These are phyloP conservation scores for Cladophialophora psammophila DNA, from an alignment of 2,329 filamentous ascomycete genomes.

Conservation along the genomic window DNA sequence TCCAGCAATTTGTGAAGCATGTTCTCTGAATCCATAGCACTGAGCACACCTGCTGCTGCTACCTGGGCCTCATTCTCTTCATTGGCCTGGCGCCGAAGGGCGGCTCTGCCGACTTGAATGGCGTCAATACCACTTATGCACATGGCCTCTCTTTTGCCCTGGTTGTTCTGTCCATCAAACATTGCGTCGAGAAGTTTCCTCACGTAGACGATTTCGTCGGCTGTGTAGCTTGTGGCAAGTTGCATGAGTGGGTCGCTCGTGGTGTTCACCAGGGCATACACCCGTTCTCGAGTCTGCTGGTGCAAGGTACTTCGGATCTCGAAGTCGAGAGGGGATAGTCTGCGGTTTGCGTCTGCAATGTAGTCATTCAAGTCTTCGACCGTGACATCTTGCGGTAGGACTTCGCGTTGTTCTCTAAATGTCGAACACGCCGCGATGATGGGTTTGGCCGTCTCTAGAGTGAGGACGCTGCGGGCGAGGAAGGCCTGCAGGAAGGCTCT, in stretches of 20 bases:
- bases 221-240: slow-evolving; percentile 77
- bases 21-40: slow-evolving; percentile 77
- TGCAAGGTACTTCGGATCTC: slow-evolving; percentile 80
- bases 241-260: slow-evolving; percentile 85
- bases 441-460: slow-evolving; percentile 73
- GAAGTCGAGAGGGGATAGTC: slow-evolving; percentile 80
- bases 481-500: slow-evolving; percentile 92
- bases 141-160: slow-evolving; percentile 78
- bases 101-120: slow-evolving; percentile 66
- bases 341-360: slow-evolving; percentile 73
- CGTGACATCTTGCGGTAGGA: slow-evolving; percentile 69
- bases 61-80: slow-evolving; percentile 44
- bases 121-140: slow-evolving; percentile 82
- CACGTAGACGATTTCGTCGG: slow-evolving; percentile 89
- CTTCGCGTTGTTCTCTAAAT: slow-evolving; percentile 59
- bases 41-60: slow-evolving; percentile 60
- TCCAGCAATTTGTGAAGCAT: slow-evolving; percentile 73
- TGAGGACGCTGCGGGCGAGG: slow-evolving; percentile 78
- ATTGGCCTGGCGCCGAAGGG: slow-evolving; percentile 46
- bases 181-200: slow-evolving; percentile 88
- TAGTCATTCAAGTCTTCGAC: slow-evolving; percentile 72
- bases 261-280: slow-evolving; percentile 87
- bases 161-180: slow-evolving; percentile 84
- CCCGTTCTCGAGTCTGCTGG: slow-evolving; percentile 70
- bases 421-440: slow-evolving; percentile 79